Conservation (phyloP, 768 basidiomycete species). For the Termitomyces sp. region DNA sequence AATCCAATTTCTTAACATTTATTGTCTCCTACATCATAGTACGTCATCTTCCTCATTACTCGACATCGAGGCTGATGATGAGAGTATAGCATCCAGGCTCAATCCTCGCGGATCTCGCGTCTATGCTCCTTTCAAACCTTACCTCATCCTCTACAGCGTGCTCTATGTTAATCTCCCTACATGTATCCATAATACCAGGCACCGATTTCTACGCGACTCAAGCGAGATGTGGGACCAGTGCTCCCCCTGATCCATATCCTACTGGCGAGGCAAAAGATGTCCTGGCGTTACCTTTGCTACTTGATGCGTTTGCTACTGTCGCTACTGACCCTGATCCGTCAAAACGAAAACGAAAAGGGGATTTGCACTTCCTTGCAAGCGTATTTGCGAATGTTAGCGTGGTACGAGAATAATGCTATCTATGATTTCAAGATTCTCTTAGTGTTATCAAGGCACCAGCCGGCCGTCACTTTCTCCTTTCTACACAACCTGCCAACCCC, state of each 20-base stretch:
- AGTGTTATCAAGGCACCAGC: constrained; percentile 50
- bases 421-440: not conserved
- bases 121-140: constrained; percentile 97
- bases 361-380: constrained; percentile 86
- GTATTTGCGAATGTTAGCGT: constrained; percentile 90
- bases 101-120: constrained; percentile 86
- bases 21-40: constrained; percentile 89
- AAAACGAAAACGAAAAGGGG: constrained; percentile 60
- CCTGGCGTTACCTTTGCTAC: constrained; percentile 70
- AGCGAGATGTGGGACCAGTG: constrained; percentile 77
- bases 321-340: constrained; percentile 41
- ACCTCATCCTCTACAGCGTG: constrained; percentile 71
- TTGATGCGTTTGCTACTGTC: constrained; percentile 80
- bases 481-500: constrained; percentile 51
- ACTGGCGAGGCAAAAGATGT: constrained; percentile 45
- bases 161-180: constrained; percentile 54
- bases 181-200: constrained; percentile 56
- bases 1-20: constrained; percentile 70
- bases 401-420: constrained; percentile 31
- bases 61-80: constrained; percentile 1
- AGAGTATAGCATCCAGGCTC: constrained; percentile 74
- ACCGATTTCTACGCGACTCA: constrained; percentile 62
- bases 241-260: constrained; percentile 70
- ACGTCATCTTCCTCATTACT: constrained; percentile 23
- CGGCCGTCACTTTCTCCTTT: constrained; percentile 78